phyloP scores from a whole-genome alignment of 768 basidiomycete genomes.

The Pisolithus sp. region DNA sequence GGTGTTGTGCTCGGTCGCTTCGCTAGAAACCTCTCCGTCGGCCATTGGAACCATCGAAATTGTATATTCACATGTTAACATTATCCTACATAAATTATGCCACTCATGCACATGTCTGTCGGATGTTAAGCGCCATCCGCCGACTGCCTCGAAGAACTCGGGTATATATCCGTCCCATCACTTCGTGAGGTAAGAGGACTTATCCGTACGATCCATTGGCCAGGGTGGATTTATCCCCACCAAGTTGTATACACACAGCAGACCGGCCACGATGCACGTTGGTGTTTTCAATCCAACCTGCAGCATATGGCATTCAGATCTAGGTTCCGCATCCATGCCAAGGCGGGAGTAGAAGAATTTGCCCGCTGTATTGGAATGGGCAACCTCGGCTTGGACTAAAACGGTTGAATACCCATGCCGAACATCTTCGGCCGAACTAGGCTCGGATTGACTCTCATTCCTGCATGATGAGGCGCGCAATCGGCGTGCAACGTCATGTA shows the following conservation, averaged over 20 bases:
- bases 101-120: no score
- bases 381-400: conserved; percentile 24
- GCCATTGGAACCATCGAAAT: no score
- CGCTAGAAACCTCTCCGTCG: no score
- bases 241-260: conserved; percentile 15
- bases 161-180: no score
- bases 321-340: conserved; percentile 17
- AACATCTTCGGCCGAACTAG: not conserved
- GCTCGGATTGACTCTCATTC: not conserved
- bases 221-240: no score
- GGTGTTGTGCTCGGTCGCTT: not conserved
- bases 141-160: no score
- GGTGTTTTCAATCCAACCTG: conserved; percentile 13
- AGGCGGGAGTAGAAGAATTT: conserved; percentile 23
- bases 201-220: no score
- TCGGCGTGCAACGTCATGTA: conserved; percentile 22
- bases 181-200: no score
- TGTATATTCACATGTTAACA: no score
- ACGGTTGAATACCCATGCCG: conserved; percentile 9
- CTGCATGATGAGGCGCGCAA: conserved; percentile 11
- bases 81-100: no score
- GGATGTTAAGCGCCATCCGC: no score
- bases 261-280: conserved; percentile 20
- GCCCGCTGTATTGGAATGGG: conserved; percentile 18
- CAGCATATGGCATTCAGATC: conserved; percentile 12